phyloP scores from a whole-genome alignment of 208 protist genomes.

The Leishmania guyanensis region DNA sequence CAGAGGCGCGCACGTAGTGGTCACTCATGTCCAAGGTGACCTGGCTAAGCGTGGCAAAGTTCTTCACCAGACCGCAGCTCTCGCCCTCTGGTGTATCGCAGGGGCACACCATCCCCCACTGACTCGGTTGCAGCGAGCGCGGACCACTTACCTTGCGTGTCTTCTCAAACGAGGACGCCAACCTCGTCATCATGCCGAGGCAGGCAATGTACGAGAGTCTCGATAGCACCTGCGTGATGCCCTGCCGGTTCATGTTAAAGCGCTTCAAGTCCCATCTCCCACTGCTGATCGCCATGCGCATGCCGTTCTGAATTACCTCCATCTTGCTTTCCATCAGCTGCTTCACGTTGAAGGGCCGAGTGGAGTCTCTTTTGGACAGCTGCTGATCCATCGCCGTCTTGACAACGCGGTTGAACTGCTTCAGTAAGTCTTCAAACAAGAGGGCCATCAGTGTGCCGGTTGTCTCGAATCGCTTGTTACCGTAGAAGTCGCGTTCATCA shows the following conservation, averaged over 20 bases:
- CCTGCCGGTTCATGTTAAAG: conserved; percentile 97
- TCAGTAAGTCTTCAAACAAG: conserved; percentile 99
- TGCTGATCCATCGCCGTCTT: conserved; percentile 91
- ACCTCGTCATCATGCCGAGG: conserved; percentile 99
- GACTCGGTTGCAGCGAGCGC: conserved; percentile 96
- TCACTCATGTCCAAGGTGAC: conserved; percentile 98
- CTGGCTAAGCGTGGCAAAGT: conserved; percentile 98
- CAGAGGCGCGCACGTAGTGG: conserved; percentile 67
- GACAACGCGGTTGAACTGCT: conserved; percentile 97
- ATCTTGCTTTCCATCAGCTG: conserved; percentile 93
- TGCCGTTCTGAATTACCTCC: conserved; percentile 97
- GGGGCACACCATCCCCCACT: conserved; percentile 99
- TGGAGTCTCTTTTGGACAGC: conserved; percentile 90
- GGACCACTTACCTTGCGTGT: conserved; percentile 97
- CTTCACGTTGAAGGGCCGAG: conserved; percentile 91
- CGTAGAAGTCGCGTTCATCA: conserved; percentile 99
- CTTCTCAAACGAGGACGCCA: conserved; percentile 99
- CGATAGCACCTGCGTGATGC: conserved; percentile 97
- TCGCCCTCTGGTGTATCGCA: conserved; percentile 99
- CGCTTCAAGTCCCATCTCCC: conserved; percentile 97
- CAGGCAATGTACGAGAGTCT: conserved; percentile 99
- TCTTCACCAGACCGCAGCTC: conserved; percentile 99
- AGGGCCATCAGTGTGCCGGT: conserved; percentile 98
- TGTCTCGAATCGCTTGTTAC: conserved; percentile 99
- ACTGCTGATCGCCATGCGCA: conserved; percentile 97